Evolutionary conservation across 2,329 filamentous ascomycete genomes (phyloP), one percentile per base, ranked within the genome.

Genomic region (Dactylella cylindrospora): DNA sequence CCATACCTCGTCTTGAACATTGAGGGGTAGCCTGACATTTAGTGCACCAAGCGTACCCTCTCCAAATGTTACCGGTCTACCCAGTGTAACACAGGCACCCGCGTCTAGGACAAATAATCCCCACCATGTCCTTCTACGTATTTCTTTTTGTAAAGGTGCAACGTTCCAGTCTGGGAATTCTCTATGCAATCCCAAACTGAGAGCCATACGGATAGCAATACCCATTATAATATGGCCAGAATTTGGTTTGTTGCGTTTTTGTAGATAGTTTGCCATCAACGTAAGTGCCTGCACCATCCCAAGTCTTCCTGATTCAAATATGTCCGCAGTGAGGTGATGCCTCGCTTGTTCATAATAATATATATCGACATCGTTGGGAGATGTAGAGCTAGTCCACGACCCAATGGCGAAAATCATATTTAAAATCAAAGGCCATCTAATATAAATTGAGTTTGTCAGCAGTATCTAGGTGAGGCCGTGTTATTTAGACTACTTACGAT

Each of bases 141-240:
- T 73, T 55, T 74, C 73, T 31, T 71, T 69, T 38, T 72, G 70
- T 7, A 74, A 66, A 3, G 55, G 55, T 9, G 47, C 47, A 2
- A 73, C 73, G 25, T 70, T 68, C 69, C 69, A 71, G 31, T 65
- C 70, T 2, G 70, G 68, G 28, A 74, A 71, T 49, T 79, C 76
- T n/a, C 75, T 74, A 61, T 79, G 77, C 2, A 79, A 70, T 0
- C 77, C 77, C 3, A 79, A 67, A 0, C 76, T 76, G 43, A 78
- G 74, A 9, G 77, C 77, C 73, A 79, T 77, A 19, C 77, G 71
- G 13, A 75, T 72, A 0, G 78, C 77, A 13, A 79, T 72, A 0
- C 77, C 78, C n/a, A 78, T 72, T 45, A 77, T 77, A 64, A 78
- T 79, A 64, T 77, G 79, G 0, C 76, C 76, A 0, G 76, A 77